Conservation (phyloP, 495 filamentous ascomycete species). For the Tuber magnatum region DNA sequence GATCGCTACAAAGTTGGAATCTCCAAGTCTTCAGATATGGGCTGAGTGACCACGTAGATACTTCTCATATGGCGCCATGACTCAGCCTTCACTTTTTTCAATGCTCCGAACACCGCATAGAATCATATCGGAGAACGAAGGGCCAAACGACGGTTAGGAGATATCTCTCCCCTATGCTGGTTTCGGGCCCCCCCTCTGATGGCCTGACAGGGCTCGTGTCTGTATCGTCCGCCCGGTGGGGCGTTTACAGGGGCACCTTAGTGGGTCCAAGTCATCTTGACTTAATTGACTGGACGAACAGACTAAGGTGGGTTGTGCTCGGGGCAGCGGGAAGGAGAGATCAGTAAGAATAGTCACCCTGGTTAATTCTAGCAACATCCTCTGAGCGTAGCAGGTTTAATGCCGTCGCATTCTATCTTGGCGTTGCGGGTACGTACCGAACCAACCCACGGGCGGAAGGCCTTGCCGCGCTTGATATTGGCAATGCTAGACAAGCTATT, state of each 20-base stretch:
- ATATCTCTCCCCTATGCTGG: neutral
- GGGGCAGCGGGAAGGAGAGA: slow-evolving; percentile 60
- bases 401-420: slow-evolving; percentile 88
- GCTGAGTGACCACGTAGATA: slow-evolving; percentile 49
- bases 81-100: slow-evolving; percentile 60
- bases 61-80: slow-evolving; percentile 81
- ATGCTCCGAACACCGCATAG: slow-evolving; percentile 66
- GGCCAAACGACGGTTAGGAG: slow-evolving; percentile 66
- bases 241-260: slow-evolving; percentile 88
- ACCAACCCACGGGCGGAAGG: neutral
- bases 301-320: slow-evolving; percentile 62
- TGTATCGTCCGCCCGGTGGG: slow-evolving; percentile 78
- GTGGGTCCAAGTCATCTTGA: slow-evolving; percentile 81
- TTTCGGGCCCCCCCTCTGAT: neutral
- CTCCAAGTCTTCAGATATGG: neutral
- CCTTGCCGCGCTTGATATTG: neutral
- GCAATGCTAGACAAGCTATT: neutral
- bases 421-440: slow-evolving; percentile 60
- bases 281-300: slow-evolving; percentile 93
- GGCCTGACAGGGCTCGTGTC: slow-evolving; percentile 60
- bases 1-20: slow-evolving; percentile 10
- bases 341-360: slow-evolving; percentile 50
- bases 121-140: slow-evolving; percentile 64
- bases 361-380: neutral
- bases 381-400: slow-evolving; percentile 62